Base-by-base conservation (phyloP, 2,329 filamentous ascomycete genomes). In the Amylocarpus encephaloides region DNA sequence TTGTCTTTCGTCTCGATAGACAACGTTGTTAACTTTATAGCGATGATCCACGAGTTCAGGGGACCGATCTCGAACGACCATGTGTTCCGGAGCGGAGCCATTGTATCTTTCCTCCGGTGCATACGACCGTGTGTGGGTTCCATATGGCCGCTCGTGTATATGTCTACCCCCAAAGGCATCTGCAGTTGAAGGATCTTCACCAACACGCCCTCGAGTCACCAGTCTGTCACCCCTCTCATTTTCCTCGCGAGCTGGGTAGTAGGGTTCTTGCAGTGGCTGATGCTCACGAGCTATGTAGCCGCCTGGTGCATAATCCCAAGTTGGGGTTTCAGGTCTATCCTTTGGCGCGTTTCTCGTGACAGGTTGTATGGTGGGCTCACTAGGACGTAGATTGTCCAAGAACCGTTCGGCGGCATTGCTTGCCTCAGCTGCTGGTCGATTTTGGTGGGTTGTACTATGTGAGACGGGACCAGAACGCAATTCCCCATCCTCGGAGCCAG, bases 401-500 rank as follows among this genome's bases (percentile, higher is more conserved):
- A 71, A 71, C 13, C 63, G 61, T 42, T 71, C 68, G 10, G 68
- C 66, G n/a, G 63, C 67, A 42, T 57, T 66, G 36, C 61, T 58
- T 30, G 64, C 61, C 48, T 68, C 66, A 13, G 57, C 53, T 5
- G 57, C 50, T 15, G 53, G 44, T 13, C 40, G 43, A 10, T 35
- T 33, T 19, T 46, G 40, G 38, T 43, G 48, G 33, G 35, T 29
- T 6, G 51, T 52, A 36, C 46, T 49, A 12, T 49, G 44, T 6
- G 52, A 38, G 15, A 36, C 45, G 39, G 57, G 41, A 22, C 62
- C 55, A 38, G 50, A 59, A 35, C 58, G 57, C 9, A 69, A 55
- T 52, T 70, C 67, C 6, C 66, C 66, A 58, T 70, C 67, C 54
- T 70, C 67, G 5, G 67, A 69, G n/a, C 63, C 62, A 63, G 46